Percentiles rank a stretch among this genome's conserved stretches.
phyloP scores from a whole-genome alignment of 441 rosid species.

The Arabidopsis hybrid region DNA sequence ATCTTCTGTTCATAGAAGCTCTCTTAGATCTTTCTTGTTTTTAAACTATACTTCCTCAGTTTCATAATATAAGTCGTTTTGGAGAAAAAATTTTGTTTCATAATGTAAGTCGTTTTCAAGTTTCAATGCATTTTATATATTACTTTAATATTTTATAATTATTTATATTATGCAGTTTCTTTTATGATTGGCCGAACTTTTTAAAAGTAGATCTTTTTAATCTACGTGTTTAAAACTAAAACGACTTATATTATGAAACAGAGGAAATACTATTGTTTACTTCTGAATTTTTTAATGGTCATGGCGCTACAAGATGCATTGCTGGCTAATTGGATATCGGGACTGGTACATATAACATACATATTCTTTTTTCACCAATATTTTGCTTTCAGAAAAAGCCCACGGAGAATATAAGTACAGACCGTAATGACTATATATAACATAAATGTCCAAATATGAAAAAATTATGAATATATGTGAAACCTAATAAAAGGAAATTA shows the following conservation, averaged over 20 bases:
- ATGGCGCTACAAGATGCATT: background rate
- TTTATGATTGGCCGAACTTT: too few species aligned
- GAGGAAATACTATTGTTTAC: constrained; percentile 10
- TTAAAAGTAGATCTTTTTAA: too few species aligned
- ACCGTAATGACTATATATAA: background rate
- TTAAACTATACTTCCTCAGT: too few species aligned
- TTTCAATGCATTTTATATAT: too few species aligned
- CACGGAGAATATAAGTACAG: constrained; percentile 1
- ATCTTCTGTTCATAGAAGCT: constrained; percentile 44
- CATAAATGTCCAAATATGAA: background rate
- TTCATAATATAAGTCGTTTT: too few species aligned
- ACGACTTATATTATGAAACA: too few species aligned
- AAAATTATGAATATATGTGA: background rate
- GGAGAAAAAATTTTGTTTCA: too few species aligned
- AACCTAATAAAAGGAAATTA: background rate
- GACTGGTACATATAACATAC: background rate
- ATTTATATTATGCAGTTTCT: too few species aligned
- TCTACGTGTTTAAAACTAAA: too few species aligned
- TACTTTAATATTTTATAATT: too few species aligned
- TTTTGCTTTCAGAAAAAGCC: constrained; percentile 11
- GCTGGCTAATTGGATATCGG: background rate
- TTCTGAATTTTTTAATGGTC: background rate
- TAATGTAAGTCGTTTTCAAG: too few species aligned
- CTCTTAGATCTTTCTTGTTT: constrained; percentile 32
- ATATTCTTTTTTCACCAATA: background rate